phyloP scores from a whole-genome alignment of 2,329 filamentous ascomycete species.

The Phymatotrichopsis omnivora region DNA sequence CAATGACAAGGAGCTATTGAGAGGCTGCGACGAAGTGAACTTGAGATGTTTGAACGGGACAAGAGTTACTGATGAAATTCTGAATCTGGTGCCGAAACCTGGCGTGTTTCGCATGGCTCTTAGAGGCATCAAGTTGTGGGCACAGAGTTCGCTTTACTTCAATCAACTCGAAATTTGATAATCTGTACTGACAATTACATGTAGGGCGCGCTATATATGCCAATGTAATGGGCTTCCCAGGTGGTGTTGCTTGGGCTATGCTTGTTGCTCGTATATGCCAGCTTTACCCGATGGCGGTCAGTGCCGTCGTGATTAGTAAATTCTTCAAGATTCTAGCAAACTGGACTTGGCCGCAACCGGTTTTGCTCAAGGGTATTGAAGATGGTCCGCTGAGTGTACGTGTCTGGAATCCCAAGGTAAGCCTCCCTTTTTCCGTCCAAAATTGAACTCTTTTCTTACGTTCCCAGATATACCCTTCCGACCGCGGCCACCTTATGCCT shows the following conservation, averaged over 20 bases:
- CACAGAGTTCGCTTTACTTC: constrained; percentile 48
- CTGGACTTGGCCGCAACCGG: constrained; percentile 93
- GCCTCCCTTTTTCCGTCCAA: constrained; percentile 23
- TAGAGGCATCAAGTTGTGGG: constrained; percentile 92
- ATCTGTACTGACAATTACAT: constrained; percentile 1
- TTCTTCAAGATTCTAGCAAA: constrained; percentile 87
- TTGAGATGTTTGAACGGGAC: constrained; percentile 88
- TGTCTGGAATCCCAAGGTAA: constrained; percentile 87
- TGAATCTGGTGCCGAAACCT: constrained; percentile 77
- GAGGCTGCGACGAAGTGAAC: constrained; percentile 76
- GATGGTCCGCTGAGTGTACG: constrained; percentile 68
- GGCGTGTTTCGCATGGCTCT: constrained; percentile 83
- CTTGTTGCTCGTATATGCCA: constrained; percentile 92
- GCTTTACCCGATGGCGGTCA: constrained; percentile 84
- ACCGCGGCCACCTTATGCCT: constrained; percentile 86
- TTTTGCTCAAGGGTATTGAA: constrained; percentile 79
- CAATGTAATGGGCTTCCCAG: constrained; percentile 92
- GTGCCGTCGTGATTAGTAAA: constrained; percentile 78
- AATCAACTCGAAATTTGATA: not conserved
- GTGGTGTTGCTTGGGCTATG: constrained; percentile 97
- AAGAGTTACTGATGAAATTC: constrained; percentile 84
- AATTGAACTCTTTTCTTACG: constrained; percentile 27
- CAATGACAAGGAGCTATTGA: constrained; percentile 72
- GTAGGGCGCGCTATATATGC: constrained; percentile 75
- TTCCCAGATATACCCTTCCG: constrained; percentile 59